phyloP scores from a whole-genome alignment of 2,329 filamentous ascomycete genomes.

The Aspergillus sergii region DNA sequence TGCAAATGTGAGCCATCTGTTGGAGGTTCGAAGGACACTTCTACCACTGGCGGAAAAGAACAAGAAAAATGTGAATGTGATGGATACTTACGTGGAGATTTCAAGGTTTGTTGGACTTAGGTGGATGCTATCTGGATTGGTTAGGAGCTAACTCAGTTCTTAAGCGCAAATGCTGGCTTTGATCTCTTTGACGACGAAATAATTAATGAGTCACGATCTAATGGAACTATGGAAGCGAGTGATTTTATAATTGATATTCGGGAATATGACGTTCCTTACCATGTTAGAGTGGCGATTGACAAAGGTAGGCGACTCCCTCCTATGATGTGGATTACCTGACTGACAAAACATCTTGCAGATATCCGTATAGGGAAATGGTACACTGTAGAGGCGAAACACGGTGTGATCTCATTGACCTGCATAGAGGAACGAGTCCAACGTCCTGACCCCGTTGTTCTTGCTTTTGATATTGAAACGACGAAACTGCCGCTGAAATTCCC shows the following conservation, averaged over 20 bases:
- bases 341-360: constrained; percentile 57
- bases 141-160: constrained; percentile 26
- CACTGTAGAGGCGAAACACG: constrained; percentile 90
- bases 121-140: neutral
- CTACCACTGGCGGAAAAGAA: constrained; percentile 95
- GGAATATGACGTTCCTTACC: constrained; percentile 99
- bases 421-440: constrained; percentile 86
- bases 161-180: constrained; percentile 75
- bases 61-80: constrained; percentile 91
- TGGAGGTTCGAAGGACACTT: constrained; percentile 81
- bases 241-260: constrained; percentile 98
- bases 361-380: constrained; percentile 98
- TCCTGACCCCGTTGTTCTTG: constrained; percentile 96
- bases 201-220: constrained; percentile 77
- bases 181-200: constrained; percentile 94
- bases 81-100: constrained; percentile 98
- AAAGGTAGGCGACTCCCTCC: constrained; percentile 58
- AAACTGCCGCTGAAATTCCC: constrained; percentile 97
- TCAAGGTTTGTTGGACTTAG: constrained; percentile 62
- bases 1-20: constrained; percentile 80
- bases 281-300: constrained; percentile 98
- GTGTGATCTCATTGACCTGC: constrained; percentile 77
- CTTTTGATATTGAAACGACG: constrained; percentile 98
- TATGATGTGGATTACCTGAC: constrained; percentile 7
- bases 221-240: constrained; percentile 82